Conservation (phyloP, 176 grass and related monocot species). For the Oryza glaberrima region DNA sequence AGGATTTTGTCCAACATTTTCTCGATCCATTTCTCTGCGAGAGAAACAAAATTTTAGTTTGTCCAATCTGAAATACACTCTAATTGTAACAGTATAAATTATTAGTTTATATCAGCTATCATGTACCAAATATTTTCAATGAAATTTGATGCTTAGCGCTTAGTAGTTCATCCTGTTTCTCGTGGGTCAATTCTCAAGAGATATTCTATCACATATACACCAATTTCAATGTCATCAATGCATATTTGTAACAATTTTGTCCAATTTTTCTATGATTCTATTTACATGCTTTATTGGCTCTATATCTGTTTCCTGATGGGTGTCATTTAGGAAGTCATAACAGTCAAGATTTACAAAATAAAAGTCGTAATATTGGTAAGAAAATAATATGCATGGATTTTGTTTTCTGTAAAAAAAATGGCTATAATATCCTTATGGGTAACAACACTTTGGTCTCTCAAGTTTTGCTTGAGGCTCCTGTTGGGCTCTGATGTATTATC, state of each 20-base stretch:
- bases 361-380: background rate
- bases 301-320: background rate
- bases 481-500: background rate
- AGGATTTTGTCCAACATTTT: background rate
- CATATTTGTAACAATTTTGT: background rate
- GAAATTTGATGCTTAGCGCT: background rate
- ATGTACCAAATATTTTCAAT: background rate
- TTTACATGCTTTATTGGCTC: background rate
- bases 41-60: background rate
- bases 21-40: background rate
- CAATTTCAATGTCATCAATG: background rate
- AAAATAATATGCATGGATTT: background rate
- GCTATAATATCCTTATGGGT: background rate
- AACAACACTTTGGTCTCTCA: background rate
- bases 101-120: background rate
- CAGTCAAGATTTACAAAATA: background rate
- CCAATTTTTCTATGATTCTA: slow-evolving; percentile 5
- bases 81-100: background rate
- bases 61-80: background rate
- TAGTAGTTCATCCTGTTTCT: background rate
- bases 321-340: background rate
- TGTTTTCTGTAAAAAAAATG: background rate
- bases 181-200: background rate
- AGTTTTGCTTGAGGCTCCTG: background rate
- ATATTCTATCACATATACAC: background rate